phyloP scores from a whole-genome alignment of 2,329 filamentous ascomycete species.

The Pseudodiploospora longispora region DNA sequence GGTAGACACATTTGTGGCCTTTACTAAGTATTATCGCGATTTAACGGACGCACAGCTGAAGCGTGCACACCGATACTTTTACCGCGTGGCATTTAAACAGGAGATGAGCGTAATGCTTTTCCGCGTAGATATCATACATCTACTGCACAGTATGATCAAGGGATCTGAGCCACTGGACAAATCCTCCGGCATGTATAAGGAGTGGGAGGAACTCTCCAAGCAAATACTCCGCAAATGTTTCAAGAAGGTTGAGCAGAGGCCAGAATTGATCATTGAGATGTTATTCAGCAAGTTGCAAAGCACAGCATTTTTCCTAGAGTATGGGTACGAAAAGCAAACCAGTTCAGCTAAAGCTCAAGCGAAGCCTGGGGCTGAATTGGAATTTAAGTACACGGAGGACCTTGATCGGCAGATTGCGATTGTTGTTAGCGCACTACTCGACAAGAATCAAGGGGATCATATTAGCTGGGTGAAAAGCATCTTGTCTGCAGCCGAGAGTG shows the following conservation, averaged over 20 bases:
- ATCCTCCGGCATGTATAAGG: constrained; percentile 60
- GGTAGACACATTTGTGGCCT: constrained; percentile 79
- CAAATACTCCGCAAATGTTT: constrained; percentile 76
- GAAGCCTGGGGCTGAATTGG: constrained; percentile 69
- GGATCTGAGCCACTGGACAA: constrained; percentile 70
- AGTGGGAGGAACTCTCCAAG: constrained; percentile 85
- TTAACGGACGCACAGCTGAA: constrained; percentile 75
- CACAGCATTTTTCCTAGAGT: constrained; percentile 81
- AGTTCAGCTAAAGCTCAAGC: constrained; percentile 52
- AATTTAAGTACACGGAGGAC: constrained; percentile 66
- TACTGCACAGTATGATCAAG: constrained; percentile 88
- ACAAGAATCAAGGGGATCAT: constrained; percentile 67
- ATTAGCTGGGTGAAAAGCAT: constrained; percentile 76
- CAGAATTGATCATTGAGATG: constrained; percentile 81
- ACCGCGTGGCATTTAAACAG: constrained; percentile 90
- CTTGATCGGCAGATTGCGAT: constrained; percentile 68
- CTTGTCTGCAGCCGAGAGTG: constrained; percentile 58
- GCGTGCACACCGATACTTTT: constrained; percentile 87
- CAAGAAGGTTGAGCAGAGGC: constrained; percentile 77
- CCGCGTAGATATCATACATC: constrained; percentile 79
- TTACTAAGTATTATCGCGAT: constrained; percentile 73
- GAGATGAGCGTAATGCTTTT: constrained; percentile 84
- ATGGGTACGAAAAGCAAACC: constrained; percentile 80
- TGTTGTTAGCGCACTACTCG: constrained; percentile 69
- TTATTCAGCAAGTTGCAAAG: constrained; percentile 86